Conservation (phyloP, 441 rosid genomes). For the Arabidopsis lyrata region DNA sequence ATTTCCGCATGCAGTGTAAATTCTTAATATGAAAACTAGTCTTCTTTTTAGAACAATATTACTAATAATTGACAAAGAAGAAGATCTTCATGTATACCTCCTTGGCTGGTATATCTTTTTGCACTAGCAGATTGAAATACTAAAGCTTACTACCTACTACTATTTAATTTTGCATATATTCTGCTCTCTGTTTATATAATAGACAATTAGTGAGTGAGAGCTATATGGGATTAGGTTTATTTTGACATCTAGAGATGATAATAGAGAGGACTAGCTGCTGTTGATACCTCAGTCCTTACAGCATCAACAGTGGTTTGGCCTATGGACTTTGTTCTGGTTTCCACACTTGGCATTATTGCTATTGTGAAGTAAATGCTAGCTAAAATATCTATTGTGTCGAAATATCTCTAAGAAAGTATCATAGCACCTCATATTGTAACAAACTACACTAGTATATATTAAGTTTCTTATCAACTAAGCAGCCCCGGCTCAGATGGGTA, state of each 20-base stretch:
- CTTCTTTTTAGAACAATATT: no score
- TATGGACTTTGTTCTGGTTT: not conserved
- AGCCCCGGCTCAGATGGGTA: no score
- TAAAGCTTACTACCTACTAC: no score
- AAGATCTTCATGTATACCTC: no score
- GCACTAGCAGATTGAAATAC: no score
- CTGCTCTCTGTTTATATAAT: not conserved
- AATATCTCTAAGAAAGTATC: not conserved
- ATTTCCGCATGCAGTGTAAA: constrained; percentile 25
- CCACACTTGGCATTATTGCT: not conserved
- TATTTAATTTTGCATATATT: not conserved
- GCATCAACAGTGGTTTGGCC: no score
- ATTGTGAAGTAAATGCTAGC: not conserved
- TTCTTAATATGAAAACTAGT: constrained; percentile 12
- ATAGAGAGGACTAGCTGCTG: no score
- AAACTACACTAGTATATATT: not conserved
- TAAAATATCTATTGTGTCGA: not conserved
- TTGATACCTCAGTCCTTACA: no score
- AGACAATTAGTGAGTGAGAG: not conserved
- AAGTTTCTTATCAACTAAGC: not conserved
- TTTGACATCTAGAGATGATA: no score
- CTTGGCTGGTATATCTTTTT: no score
- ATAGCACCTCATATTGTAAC: not conserved
- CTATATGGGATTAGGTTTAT: no score
- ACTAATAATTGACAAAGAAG: no score